Percentiles rank a stretch among this genome's conserved stretches.
phyloP scores from a whole-genome alignment of 345 rosid species.

The Eucalyptus pauciflora region DNA sequence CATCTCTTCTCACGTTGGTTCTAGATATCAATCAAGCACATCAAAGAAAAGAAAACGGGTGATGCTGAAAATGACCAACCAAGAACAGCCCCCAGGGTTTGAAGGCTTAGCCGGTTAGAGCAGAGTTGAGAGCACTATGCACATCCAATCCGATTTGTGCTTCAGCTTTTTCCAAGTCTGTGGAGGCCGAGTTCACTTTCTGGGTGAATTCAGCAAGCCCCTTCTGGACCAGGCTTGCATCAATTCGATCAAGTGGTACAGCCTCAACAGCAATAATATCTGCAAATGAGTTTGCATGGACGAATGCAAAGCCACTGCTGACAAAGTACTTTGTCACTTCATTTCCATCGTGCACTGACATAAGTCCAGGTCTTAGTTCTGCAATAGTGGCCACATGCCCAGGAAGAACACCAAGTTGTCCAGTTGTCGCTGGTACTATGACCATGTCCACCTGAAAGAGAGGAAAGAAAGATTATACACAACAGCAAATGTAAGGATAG shows the following conservation, averaged over 20 bases:
- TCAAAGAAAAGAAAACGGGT: background rate
- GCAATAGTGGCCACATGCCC: slow-evolving; percentile 92
- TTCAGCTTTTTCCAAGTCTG: slow-evolving; percentile 90
- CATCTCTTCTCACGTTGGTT: background rate
- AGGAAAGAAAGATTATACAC: background rate
- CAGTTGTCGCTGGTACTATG: slow-evolving; percentile 84
- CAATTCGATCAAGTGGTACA: slow-evolving; percentile 67
- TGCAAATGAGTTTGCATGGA: slow-evolving; percentile 84
- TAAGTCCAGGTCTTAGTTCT: slow-evolving; percentile 79
- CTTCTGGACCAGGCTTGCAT: slow-evolving; percentile 68
- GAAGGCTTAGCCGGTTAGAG: slow-evolving; percentile 17
- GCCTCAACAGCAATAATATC: slow-evolving; percentile 87
- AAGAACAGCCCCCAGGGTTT: background rate
- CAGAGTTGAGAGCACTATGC: slow-evolving; percentile 51
- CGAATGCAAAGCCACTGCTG: slow-evolving; percentile 84
- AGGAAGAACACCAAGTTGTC: slow-evolving; percentile 94
- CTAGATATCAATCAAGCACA: background rate
- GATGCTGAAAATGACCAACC: background rate
- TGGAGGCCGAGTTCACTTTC: slow-evolving; percentile 70
- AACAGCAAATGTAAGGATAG: background rate
- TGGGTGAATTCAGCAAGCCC: slow-evolving; percentile 82
- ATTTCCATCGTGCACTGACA: slow-evolving; percentile 82
- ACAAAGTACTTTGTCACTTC: slow-evolving; percentile 64
- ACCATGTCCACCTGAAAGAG: slow-evolving; percentile 88
- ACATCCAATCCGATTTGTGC: slow-evolving; percentile 59